These are phyloP conservation scores for Aspergillus calidoustus DNA, from an alignment of 2,329 filamentous ascomycete species.

Conservation along the genomic window DNA sequence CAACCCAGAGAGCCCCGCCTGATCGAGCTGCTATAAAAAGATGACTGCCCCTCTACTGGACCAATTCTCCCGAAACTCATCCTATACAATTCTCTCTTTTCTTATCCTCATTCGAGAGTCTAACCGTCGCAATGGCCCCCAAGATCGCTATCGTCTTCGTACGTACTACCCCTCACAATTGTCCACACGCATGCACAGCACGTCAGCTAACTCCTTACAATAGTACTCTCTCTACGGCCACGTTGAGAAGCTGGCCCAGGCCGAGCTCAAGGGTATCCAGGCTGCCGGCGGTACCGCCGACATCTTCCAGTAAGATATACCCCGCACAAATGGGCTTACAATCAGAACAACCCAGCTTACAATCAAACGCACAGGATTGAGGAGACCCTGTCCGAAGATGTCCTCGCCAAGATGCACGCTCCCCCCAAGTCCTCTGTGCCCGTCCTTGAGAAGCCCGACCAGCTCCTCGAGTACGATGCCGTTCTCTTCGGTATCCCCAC, in stretches of 20 bases:
- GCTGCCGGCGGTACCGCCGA: constrained; percentile 81
- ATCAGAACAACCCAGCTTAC: not conserved
- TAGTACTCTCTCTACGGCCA: constrained; percentile 96
- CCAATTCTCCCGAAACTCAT: not conserved
- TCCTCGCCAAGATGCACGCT: constrained; percentile 89
- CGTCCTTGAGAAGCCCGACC: constrained; percentile 62
- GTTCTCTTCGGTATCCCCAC: constrained; percentile 95
- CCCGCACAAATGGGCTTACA: not conserved
- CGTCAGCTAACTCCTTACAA: constrained; percentile 15
- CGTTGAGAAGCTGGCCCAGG: constrained; percentile 80
- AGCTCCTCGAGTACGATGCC: constrained; percentile 78
- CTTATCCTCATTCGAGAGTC: not conserved
- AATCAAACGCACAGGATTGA: constrained; percentile 60
- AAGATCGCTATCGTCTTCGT: constrained; percentile 92
- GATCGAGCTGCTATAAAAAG: not conserved
- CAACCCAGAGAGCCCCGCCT: not conserved
- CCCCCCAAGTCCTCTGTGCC: constrained; percentile 73
- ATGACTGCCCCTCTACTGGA: not conserved
- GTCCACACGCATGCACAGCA: not conserved
- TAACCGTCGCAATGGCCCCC: constrained; percentile 71
- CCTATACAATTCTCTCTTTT: constrained; percentile 2
- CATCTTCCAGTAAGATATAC: constrained; percentile 71
- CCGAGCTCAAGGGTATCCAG: constrained; percentile 88
- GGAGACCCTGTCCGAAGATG: constrained; percentile 84
- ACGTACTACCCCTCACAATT: constrained; percentile 41